These are phyloP conservation scores for Astragalus glycyphyllos DNA, from an alignment of 306 rosid genomes.

Conservation along the genomic window DNA sequence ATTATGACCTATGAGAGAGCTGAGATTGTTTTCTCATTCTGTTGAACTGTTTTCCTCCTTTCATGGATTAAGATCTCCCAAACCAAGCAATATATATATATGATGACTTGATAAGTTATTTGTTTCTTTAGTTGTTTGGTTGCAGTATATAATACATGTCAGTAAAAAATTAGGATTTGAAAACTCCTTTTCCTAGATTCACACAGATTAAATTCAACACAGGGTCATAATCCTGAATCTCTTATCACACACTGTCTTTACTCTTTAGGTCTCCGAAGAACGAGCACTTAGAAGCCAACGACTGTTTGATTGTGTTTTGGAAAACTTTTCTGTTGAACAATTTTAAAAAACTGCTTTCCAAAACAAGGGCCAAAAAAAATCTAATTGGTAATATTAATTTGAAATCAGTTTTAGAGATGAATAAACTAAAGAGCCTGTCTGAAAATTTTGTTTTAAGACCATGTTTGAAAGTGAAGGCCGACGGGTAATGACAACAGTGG, in stretches of 20 bases:
- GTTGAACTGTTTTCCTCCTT: background rate
- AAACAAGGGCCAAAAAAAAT: no score
- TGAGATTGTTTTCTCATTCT: no score
- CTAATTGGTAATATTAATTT: no score
- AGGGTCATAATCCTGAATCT: background rate
- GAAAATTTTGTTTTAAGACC: no score
- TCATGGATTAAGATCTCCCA: background rate
- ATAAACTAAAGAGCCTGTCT: no score
- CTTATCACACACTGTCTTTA: background rate
- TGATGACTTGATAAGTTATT: conserved; percentile 18
- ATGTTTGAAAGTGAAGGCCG: no score
- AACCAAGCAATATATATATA: background rate
- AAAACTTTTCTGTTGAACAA: no score
- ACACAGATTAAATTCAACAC: conserved; percentile 8
- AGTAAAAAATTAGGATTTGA: background rate
- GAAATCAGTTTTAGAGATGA: no score
- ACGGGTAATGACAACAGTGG: no score
- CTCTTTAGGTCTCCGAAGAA: background rate
- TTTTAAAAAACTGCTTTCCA: no score
- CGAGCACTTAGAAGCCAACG: background rate
- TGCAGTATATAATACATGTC: conserved; percentile 4
- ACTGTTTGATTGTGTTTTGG: no score
- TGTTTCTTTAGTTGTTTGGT: conserved; percentile 8
- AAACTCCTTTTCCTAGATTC: conserved; percentile 4
- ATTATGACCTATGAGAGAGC: no score